These are phyloP conservation scores for Alternaria triticina DNA, from an alignment of 2,329 filamentous ascomycete species.

Conservation along the genomic window DNA sequence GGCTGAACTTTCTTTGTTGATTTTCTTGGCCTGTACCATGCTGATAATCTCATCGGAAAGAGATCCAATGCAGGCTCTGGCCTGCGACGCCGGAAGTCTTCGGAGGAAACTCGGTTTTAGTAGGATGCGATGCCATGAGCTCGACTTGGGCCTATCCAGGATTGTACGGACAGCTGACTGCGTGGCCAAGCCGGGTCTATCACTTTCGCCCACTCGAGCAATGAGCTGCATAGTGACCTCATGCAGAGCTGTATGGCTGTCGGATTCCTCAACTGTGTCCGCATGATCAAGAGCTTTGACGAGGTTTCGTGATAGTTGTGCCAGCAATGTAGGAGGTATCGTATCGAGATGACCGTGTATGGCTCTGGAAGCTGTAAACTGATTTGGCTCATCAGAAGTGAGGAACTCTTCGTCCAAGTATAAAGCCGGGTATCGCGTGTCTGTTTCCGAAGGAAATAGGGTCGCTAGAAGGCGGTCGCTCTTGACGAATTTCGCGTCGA, in stretches of 20 bases:
- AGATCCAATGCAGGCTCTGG: conserved; percentile 31
- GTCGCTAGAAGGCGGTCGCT: conserved; percentile 26
- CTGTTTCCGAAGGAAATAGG: conserved; percentile 30
- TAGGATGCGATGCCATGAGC: conserved; percentile 52
- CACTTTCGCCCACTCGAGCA: conserved; percentile 31
- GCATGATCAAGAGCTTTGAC: conserved; percentile 9
- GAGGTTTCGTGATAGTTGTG: conserved; percentile 19
- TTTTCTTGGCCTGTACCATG: conserved; percentile 29
- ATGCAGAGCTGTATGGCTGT: conserved; percentile 22
- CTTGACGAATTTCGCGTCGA: conserved; percentile 32
- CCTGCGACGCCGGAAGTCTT: conserved; percentile 38
- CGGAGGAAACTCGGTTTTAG: conserved; percentile 42
- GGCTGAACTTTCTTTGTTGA: not conserved
- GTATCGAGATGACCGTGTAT: conserved; percentile 12
- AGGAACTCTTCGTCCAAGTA: conserved; percentile 45
- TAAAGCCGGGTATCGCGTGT: conserved; percentile 40
- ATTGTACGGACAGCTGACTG: conserved; percentile 38
- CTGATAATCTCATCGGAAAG: conserved; percentile 42
- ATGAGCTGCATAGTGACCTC: conserved; percentile 32
- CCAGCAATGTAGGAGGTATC: conserved; percentile 30
- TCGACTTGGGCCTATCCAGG: conserved; percentile 44
- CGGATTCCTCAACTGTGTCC: not conserved
- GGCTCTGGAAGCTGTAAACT: not conserved
- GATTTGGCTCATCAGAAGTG: conserved; percentile 13
- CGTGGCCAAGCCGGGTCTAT: conserved; percentile 39